These are phyloP conservation scores for Lipomyces sp. DNA, from an alignment of 805 yeast species.

Conservation along the genomic window DNA sequence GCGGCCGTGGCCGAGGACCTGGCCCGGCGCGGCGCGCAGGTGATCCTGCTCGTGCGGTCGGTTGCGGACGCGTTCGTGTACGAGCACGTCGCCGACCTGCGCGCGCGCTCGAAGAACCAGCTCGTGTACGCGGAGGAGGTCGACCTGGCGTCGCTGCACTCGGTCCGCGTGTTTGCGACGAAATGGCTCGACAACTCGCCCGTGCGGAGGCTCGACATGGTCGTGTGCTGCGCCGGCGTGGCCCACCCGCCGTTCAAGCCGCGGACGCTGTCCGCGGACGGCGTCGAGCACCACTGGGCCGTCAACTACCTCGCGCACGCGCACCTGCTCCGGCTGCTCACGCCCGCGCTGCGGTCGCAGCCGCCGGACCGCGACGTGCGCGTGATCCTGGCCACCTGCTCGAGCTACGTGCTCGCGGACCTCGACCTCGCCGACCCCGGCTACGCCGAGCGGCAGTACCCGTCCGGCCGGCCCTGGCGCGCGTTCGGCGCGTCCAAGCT, in stretches of 20 bases:
- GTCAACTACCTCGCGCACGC: constrained; percentile 76
- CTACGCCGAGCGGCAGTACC: constrained; percentile 61
- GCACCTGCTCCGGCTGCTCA: constrained; percentile 72
- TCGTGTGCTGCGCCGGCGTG: constrained; percentile 84
- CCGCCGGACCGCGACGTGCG: constrained; percentile 95
- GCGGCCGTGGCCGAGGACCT: constrained; percentile 68
- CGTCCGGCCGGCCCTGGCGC: constrained; percentile 61
- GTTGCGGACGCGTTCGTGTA: constrained; percentile 67
- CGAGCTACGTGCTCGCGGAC: constrained; percentile 69
- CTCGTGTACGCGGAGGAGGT: constrained; percentile 89
- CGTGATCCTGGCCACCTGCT: constrained; percentile 72
- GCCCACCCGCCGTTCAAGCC: constrained; percentile 63
- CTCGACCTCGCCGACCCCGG: constrained; percentile 61
- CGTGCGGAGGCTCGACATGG: constrained; percentile 86
- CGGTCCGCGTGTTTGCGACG: constrained; percentile 87
- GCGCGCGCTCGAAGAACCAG: constrained; percentile 65
- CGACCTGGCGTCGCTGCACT: constrained; percentile 68
- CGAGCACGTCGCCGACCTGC: constrained; percentile 74
- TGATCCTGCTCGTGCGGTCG: constrained; percentile 66
- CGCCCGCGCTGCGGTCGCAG: constrained; percentile 83
- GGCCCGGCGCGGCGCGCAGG: constrained; percentile 81
- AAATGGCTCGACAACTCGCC: constrained; percentile 89
- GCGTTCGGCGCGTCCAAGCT: constrained; percentile 82
- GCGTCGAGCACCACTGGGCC: constrained; percentile 81
- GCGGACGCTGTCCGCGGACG: constrained; percentile 72